phyloP scores from a whole-genome alignment of 768 basidiomycete species.

The Lentinula sp. region DNA sequence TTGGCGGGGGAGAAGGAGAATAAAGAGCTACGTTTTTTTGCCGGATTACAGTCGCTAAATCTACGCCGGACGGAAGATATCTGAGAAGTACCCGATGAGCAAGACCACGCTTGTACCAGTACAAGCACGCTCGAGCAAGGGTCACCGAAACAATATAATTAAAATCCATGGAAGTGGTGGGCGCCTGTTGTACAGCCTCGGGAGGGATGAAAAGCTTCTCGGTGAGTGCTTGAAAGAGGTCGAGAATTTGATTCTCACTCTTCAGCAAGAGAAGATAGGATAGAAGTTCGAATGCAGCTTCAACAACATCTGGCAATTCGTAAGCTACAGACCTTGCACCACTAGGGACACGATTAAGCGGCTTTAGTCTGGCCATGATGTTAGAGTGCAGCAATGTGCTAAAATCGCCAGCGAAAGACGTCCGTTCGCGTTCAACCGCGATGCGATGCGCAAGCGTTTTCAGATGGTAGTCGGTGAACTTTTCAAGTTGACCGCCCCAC shows the following conservation, averaged over 20 bases:
- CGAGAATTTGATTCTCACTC: slow-evolving; percentile 29
- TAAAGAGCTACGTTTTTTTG: neutral
- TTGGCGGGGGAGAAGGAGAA: neutral
- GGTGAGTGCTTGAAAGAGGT: slow-evolving; percentile 45
- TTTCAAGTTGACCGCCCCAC: neutral
- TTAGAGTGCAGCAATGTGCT: neutral
- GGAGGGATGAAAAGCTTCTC: slow-evolving; percentile 37
- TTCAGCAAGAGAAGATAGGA: slow-evolving; percentile 31
- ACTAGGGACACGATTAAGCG: neutral
- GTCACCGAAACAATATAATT: slow-evolving; percentile 41
- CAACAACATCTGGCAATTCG: slow-evolving; percentile 29
- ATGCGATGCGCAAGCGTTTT: neutral
- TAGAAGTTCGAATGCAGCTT: slow-evolving; percentile 35
- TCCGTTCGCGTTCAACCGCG: neutral
- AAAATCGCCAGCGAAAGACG: neutral
- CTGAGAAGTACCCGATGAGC: slow-evolving; percentile 32
- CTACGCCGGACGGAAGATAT: slow-evolving; percentile 14
- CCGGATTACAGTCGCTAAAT: neutral
- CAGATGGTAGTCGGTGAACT: neutral
- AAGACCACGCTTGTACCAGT: slow-evolving; percentile 46
- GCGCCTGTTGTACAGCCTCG: slow-evolving; percentile 34
- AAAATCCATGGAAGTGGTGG: slow-evolving; percentile 32
- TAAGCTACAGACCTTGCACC: slow-evolving; percentile 21
- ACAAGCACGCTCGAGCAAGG: slow-evolving; percentile 44
- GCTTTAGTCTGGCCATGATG: neutral